Evolutionary conservation across 495 filamentous ascomycete species (phyloP).

Genomic region (Pseudoneurospora amorphoporcata): DNA sequence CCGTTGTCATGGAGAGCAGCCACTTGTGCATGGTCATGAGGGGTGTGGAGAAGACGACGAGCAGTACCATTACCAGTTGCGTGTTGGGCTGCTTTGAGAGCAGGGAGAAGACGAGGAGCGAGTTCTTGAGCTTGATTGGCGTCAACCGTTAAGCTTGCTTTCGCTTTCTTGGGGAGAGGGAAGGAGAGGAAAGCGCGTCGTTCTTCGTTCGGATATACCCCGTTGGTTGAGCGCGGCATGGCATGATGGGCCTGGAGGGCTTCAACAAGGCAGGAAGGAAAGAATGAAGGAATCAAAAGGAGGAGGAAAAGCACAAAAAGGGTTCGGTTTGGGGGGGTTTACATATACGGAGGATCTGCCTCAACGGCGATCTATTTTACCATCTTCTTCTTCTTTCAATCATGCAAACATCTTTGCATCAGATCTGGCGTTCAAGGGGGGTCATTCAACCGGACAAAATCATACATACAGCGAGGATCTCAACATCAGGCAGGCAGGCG

Average conservation of each 20-base stretch:
- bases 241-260: not conserved
- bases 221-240: not conserved
- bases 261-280: not conserved
- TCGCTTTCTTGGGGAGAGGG: constrained; percentile 2
- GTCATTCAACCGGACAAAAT: not conserved
- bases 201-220: not conserved
- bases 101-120: constrained; percentile 85
- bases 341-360: constrained; percentile 2
- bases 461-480: constrained; percentile 13
- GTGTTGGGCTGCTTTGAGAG: constrained; percentile 90
- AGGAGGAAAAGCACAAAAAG: not conserved
- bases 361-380: constrained; percentile 8
- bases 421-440: not conserved
- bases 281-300: not conserved
- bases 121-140: constrained; percentile 71
- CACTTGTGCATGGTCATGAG: constrained; percentile 99
- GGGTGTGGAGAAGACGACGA: constrained; percentile 80
- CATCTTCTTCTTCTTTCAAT: not conserved
- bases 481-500: constrained; percentile 19
- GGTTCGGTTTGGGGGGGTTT: not conserved
- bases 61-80: constrained; percentile 86
- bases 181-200: constrained; percentile 2
- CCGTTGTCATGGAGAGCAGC: constrained; percentile 92
- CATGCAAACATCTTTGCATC: not conserved
- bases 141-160: constrained; percentile 37